phyloP scores from a whole-genome alignment of 2,329 filamentous ascomycete species.

The Xylariomycetidae sp. region DNA sequence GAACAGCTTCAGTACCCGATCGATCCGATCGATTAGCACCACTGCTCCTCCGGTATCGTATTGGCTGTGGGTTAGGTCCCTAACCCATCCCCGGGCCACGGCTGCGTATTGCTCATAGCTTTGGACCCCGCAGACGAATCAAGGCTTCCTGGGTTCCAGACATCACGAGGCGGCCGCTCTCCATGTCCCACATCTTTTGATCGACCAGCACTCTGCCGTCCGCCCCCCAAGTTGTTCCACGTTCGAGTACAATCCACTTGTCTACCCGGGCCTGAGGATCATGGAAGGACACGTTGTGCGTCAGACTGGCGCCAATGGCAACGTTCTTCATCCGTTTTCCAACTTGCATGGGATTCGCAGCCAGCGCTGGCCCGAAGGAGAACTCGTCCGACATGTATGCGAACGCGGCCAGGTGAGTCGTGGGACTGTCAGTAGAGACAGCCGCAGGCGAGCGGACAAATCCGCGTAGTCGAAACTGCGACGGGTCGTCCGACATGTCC shows the following conservation, averaged over 20 bases:
- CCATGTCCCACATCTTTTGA: constrained; percentile 5
- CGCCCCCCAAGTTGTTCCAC: constrained; percentile 10
- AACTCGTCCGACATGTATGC: constrained; percentile 12
- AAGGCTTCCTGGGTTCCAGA: constrained; percentile 8
- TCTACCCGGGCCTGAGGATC: constrained; percentile 3
- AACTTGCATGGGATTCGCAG: constrained; percentile 1
- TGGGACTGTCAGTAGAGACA: constrained; percentile 1
- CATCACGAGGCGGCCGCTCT: constrained; percentile 5
- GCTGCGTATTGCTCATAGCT: too few relatives aligned
- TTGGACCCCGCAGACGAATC: constrained; percentile 3
- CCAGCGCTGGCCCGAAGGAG: constrained; percentile 5
- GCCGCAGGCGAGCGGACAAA: constrained; percentile 6
- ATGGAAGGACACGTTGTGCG: constrained; percentile 11
- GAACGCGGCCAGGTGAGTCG: constrained; percentile 7
- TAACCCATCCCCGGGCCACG: too few relatives aligned
- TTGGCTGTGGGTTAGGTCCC: too few relatives aligned
- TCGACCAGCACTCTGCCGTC: constrained; percentile 8
- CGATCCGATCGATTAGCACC: too few relatives aligned
- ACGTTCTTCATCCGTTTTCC: constrained; percentile 7
- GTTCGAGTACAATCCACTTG: constrained; percentile 9
- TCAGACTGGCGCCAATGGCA: constrained; percentile 9
- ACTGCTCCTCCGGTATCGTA: too few relatives aligned
- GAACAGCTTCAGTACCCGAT: too few relatives aligned
- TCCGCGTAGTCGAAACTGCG: not conserved
- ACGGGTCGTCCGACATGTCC: not conserved